Conservation (phyloP, 2,329 filamentous ascomycete species). For the Colletotrichum tropicicola region DNA sequence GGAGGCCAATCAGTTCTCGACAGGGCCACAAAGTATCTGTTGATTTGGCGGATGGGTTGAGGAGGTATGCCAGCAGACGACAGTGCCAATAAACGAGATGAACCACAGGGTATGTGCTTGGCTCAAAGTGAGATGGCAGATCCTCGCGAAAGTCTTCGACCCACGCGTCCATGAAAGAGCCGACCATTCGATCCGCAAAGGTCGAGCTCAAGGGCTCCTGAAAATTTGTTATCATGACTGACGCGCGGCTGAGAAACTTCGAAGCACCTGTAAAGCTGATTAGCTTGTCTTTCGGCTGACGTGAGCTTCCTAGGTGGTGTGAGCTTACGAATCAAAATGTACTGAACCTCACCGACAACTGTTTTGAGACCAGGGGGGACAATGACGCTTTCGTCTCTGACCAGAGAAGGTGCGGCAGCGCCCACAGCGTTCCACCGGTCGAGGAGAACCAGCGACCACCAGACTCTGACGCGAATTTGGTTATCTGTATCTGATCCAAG, state of each 20-base stretch:
- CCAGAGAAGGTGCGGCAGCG: slow-evolving; percentile 68
- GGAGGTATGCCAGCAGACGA: slow-evolving; percentile 69
- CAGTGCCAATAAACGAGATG: slow-evolving; percentile 77
- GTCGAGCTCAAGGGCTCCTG: slow-evolving; percentile 18
- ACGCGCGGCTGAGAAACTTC: slow-evolving; percentile 58
- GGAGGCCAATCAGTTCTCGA: slow-evolving; percentile 65
- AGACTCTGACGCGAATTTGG: slow-evolving; percentile 69
- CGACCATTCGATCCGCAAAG: slow-evolving; percentile 44
- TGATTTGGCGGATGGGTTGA: slow-evolving; percentile 63
- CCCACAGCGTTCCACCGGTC: slow-evolving; percentile 80
- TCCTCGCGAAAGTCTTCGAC: slow-evolving; percentile 74
- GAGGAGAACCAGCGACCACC: slow-evolving; percentile 77
- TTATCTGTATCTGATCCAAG: slow-evolving; percentile 68
- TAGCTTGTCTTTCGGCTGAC: not conserved
- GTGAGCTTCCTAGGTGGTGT: not conserved
- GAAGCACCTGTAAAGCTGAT: slow-evolving; percentile 55
- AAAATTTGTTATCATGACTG: slow-evolving; percentile 45
- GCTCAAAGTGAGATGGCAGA: slow-evolving; percentile 65
- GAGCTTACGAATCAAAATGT: slow-evolving; percentile 71
- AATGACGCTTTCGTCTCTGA: slow-evolving; percentile 70
- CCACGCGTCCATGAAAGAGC: slow-evolving; percentile 62
- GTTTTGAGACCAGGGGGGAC: slow-evolving; percentile 66
- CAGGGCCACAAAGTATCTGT: slow-evolving; percentile 69
- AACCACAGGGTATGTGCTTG: slow-evolving; percentile 61
- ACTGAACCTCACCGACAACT: slow-evolving; percentile 70